Percentiles rank a stretch among this genome's conserved stretches.
Conservation (phyloP, 768 basidiomycete genomes). For the Pleurotus giganteus region DNA sequence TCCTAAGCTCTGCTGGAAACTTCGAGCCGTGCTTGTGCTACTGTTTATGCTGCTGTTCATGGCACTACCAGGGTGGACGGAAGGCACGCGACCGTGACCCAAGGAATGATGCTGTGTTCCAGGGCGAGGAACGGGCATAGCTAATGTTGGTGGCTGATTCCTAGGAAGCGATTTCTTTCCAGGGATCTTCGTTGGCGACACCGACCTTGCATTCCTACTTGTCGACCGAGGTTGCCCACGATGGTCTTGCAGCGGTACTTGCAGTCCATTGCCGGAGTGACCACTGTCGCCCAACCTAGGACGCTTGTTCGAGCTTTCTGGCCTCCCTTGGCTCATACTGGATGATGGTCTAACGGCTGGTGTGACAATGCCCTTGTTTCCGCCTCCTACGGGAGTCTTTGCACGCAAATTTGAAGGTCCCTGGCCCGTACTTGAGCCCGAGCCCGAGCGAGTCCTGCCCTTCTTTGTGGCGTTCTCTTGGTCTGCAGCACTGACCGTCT, state of each 20-base stretch:
- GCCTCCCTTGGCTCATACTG: slow-evolving; percentile 27
- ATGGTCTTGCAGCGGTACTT: slow-evolving; percentile 41
- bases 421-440: slow-evolving; percentile 49
- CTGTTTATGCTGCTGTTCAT: neutral
- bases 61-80: slow-evolving; percentile 15
- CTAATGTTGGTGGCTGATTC: slow-evolving; percentile 28
- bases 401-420: slow-evolving; percentile 34
- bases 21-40: slow-evolving; percentile 11
- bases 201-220: slow-evolving; percentile 23
- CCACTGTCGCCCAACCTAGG: slow-evolving; percentile 47
- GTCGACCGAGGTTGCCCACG: slow-evolving; percentile 22
- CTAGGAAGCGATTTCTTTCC: slow-evolving; percentile 32
- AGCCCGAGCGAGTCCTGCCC: slow-evolving; percentile 26
- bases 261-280: slow-evolving; percentile 10
- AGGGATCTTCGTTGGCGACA: slow-evolving; percentile 52
- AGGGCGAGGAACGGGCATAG: slow-evolving; percentile 50
- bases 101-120: slow-evolving; percentile 53
- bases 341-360: slow-evolving; percentile 61
- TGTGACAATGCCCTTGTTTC: slow-evolving; percentile 48
- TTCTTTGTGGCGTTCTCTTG: slow-evolving; percentile 77
- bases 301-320: slow-evolving; percentile 52
- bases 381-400: slow-evolving; percentile 19
- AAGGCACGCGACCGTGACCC: slow-evolving; percentile 53
- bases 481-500: slow-evolving; percentile 64
- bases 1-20: slow-evolving; percentile 15